phyloP scores from a whole-genome alignment of 768 basidiomycete genomes.

The Lanmaoa rubissima region DNA sequence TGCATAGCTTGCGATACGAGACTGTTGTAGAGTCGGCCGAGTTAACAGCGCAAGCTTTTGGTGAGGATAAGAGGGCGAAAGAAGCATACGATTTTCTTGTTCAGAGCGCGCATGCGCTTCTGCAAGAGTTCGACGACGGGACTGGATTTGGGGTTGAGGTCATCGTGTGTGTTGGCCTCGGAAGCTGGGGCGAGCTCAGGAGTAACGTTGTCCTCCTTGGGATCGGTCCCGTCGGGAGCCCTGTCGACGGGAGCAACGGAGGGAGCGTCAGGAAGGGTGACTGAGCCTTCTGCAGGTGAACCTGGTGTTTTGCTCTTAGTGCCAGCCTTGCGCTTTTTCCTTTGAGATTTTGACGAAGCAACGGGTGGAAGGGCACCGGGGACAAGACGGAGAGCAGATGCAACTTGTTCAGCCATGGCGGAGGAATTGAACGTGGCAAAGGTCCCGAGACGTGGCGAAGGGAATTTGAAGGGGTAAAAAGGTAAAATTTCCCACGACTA shows the following conservation, averaged over 20 bases:
- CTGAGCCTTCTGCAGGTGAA: constrained; percentile 40
- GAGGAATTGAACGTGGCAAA: background rate
- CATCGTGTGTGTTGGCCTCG: constrained; percentile 44
- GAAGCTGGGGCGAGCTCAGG: constrained; percentile 44
- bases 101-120: constrained; percentile 73
- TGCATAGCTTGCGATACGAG: constrained; percentile 71
- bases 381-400: constrained; percentile 50
- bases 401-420: constrained; percentile 34
- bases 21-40: constrained; percentile 40
- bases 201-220: constrained; percentile 45
- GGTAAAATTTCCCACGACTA: constrained; percentile 17
- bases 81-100: constrained; percentile 77
- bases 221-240: constrained; percentile 46
- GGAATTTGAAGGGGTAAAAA: constrained; percentile 14
- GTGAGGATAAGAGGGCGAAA: constrained; percentile 8
- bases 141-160: constrained; percentile 49
- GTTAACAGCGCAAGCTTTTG: constrained; percentile 10
- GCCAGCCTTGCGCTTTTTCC: constrained; percentile 69
- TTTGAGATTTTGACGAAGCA: constrained; percentile 57
- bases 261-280: constrained; percentile 43
- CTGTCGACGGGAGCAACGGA: constrained; percentile 49
- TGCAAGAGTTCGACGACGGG: constrained; percentile 76
- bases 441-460: background rate
- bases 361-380: constrained; percentile 75
- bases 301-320: constrained; percentile 44